These are phyloP conservation scores for Stylonectria norvegica DNA, from an alignment of 2,329 filamentous ascomycete genomes.

Conservation along the genomic window DNA sequence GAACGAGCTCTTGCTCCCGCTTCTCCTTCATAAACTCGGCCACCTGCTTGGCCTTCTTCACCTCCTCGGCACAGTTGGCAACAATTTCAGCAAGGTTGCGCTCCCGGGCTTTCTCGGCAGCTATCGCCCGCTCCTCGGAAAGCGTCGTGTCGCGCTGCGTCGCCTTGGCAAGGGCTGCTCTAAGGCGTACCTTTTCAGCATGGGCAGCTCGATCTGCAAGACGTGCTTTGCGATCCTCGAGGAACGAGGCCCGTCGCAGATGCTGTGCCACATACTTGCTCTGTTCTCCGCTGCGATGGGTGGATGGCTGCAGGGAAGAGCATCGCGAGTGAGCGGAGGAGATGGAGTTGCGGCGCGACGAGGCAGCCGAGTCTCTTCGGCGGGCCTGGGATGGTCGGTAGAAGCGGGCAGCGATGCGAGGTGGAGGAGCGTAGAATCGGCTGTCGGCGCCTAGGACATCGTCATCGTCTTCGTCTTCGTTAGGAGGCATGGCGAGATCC, in stretches of 20 bases:
- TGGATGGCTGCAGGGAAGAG: slow-evolving; percentile 54
- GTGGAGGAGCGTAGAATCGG: slow-evolving; percentile 59
- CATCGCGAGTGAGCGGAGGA: slow-evolving; percentile 71
- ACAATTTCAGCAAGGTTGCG: slow-evolving; percentile 80
- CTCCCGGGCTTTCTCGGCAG: slow-evolving; percentile 74
- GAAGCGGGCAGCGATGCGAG: slow-evolving; percentile 75
- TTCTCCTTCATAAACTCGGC: slow-evolving; percentile 79
- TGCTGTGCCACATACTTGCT: slow-evolving; percentile 78
- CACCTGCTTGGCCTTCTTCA: slow-evolving; percentile 77
- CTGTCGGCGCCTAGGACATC: slow-evolving; percentile 33
- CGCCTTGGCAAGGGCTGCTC: slow-evolving; percentile 71
- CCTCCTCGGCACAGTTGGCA: slow-evolving; percentile 76
- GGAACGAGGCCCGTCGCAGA: slow-evolving; percentile 73
- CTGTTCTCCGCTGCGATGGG: slow-evolving; percentile 55
- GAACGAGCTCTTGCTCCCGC: slow-evolving; percentile 68
- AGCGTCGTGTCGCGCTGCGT: slow-evolving; percentile 60
- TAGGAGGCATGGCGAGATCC: slow-evolving; percentile 38
- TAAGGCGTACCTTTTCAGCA: slow-evolving; percentile 76
- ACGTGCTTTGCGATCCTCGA: slow-evolving; percentile 75
- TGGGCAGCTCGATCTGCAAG: slow-evolving; percentile 77
- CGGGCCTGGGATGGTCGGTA: slow-evolving; percentile 64
- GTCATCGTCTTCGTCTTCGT: slow-evolving; percentile 36
- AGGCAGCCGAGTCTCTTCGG: slow-evolving; percentile 72
- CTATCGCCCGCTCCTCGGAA: slow-evolving; percentile 73
- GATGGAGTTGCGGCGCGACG: slow-evolving; percentile 75